Evolutionary conservation across 1,139 yeast species (phyloP), one percentile per base, ranked within the genome.

Genomic region (Protomyces inundatus): DNA sequence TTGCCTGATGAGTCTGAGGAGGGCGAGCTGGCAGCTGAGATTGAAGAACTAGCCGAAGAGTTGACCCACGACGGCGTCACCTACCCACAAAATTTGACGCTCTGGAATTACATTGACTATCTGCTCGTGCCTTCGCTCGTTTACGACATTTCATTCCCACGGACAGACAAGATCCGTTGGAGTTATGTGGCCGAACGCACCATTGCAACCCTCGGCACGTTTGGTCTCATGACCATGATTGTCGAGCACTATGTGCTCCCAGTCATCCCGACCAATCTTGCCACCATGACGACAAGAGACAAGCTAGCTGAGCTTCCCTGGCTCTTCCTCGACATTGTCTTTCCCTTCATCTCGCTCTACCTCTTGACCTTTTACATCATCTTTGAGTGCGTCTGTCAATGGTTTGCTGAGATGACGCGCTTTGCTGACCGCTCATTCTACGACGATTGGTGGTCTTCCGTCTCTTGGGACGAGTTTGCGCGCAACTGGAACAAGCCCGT

Each of bases 401-500:
- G 87, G 30, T 83, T 93, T 69, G 98, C 96, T 0, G 98, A 86
- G 71, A 71, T 85, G 51, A 81, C 83, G 63, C 71, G 79, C 42
- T 86, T 82, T 71, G 88, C 85, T 1, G 90, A 86, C 71, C 79
- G 90, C 48, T 85, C 84, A 65, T 86, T 86, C 73, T 86, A 86
- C 70, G 86, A 85, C 23, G 86, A 87, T 53, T 93, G 98, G 98
- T 93, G 98, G 98, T 89, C 93, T 70, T 88, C 95, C 69, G 84
- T 88, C 36, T 87, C 90, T 58, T 93, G 97, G 97, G 90, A 88
- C 65, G 93, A 90, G 73, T 93, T 88, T 76, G 88, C 97, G 7
- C 82, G 97, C 69, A 85, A 88, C 69, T 95, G 99, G 98, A 93
- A 93, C 73, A 82, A 84, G 7, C 97, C 98, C 0, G 98, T 95